Evolutionary conservation across 179 eudicot species (phyloP), one percentile per base, ranked within the genome.

Genomic region (Beta lomatogona): DNA sequence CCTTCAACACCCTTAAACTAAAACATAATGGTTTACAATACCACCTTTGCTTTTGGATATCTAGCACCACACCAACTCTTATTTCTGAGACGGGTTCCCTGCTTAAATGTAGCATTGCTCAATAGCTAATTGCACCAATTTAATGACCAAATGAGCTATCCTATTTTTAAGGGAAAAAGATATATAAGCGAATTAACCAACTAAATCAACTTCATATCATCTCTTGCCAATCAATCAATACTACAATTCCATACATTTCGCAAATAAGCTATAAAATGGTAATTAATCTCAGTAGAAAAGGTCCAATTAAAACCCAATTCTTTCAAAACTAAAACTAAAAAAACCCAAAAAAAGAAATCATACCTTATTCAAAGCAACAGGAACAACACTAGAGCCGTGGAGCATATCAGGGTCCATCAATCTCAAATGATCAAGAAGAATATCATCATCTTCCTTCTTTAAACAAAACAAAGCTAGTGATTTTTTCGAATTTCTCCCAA

Each of bases 331-430:
- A 28, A 28, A 28, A 28, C 0, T 28, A 28, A 28, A 28, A 28
- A 28, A 28, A 28, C 31, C 31, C 31, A 28, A 28, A 69, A 41
- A 3, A 48, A 3, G 46, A 59, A 50, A 7, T 2, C 14, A 8
- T n/a, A 95, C 99, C 97, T 94, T 94, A 79, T 91, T 91, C 36
- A 95, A 86, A 78, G 99, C 94, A 70, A 95, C 97, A 66, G 97
- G 81, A 55, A 94, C 97, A 36, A 94, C 97, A 80, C 83, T 85
- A 0, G 98, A 90, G 25, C 94, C 93, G 9, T 80, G 81, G 8
- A 91, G 89, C 94, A 91, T 89, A 2, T 25, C 60, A 0, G 98
- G 93, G 82, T 95, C 93, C 86, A 92, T 86, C n/a, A 83, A 84
- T 80, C 77, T 88, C 97, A 90, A 89, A 86, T 95, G 91, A 4